Conservation (phyloP, 352 stramenopile genomes). For the Phytophthora sojae region DNA sequence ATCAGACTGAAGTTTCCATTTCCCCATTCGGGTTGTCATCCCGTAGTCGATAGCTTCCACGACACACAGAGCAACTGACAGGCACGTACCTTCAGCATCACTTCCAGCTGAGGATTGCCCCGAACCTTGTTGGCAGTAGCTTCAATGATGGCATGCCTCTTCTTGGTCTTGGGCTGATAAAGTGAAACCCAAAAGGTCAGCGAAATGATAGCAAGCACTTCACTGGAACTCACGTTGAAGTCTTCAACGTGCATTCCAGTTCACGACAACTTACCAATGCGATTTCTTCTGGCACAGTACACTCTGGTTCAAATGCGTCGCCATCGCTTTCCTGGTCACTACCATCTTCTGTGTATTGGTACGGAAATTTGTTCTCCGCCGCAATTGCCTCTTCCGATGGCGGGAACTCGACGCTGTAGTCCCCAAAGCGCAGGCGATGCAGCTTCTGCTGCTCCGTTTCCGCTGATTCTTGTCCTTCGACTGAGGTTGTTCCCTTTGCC, state of each 20-base stretch:
- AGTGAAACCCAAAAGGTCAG: neutral
- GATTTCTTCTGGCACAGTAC: slow-evolving; percentile 37
- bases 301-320: slow-evolving; percentile 39
- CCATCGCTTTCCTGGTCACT: slow-evolving; percentile 34
- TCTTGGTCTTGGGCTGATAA: slow-evolving; percentile 51
- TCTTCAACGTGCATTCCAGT: neutral
- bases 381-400: slow-evolving; percentile 15
- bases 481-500: neutral
- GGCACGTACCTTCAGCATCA: slow-evolving; percentile 53
- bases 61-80: neutral
- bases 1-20: too few relatives aligned
- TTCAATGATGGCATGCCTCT: slow-evolving; percentile 49
- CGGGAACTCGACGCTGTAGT: slow-evolving; percentile 56
- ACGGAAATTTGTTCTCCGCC: slow-evolving; percentile 51
- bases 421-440: slow-evolving; percentile 54
- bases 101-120: slow-evolving; percentile 47
- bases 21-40: too few relatives aligned
- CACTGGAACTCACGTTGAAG: too few relatives aligned
- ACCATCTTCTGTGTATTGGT: slow-evolving; percentile 48
- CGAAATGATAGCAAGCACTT: neutral
- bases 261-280: slow-evolving; percentile 29
- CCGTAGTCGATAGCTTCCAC: neutral
- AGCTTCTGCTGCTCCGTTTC: slow-evolving; percentile 35
- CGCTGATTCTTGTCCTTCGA: neutral
- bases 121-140: slow-evolving; percentile 57